Evolutionary conservation across 176 grass and related monocot species (phyloP).

Genomic region (Musa acuminata): DNA sequence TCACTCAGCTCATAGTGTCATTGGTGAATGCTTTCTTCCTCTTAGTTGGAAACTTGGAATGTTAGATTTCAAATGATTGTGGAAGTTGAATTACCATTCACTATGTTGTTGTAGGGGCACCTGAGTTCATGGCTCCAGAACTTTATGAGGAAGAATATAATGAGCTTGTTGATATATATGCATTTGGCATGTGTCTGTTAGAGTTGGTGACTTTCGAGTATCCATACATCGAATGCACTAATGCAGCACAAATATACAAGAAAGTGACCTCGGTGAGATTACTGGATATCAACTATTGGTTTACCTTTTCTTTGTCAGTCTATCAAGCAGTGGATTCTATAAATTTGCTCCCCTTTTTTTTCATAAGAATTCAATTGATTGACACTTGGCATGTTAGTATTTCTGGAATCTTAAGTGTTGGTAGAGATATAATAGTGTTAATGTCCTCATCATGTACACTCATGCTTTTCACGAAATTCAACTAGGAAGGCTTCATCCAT

Average conservation of each 20-base stretch:
- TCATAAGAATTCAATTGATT: too few species aligned
- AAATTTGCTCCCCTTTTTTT: background rate
- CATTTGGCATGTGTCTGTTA: slow-evolving; percentile 73
- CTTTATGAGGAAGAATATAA: slow-evolving; percentile 77
- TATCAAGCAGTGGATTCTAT: background rate
- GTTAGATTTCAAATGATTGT: background rate
- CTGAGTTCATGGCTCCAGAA: slow-evolving; percentile 79
- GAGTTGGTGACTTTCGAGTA: slow-evolving; percentile 78
- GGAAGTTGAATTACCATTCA: background rate
- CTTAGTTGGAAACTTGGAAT: background rate
- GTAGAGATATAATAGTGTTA: too few species aligned
- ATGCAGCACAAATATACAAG: slow-evolving; percentile 75
- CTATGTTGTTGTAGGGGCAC: slow-evolving; percentile 39
- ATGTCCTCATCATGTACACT: background rate
- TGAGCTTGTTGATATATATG: slow-evolving; percentile 75
- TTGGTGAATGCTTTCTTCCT: slow-evolving; percentile 31
- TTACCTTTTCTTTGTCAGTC: background rate
- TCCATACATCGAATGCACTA: slow-evolving; percentile 63
- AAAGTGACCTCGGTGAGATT: slow-evolving; percentile 57
- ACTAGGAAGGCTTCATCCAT: background rate
- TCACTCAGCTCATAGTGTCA: slow-evolving; percentile 61
- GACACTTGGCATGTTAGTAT: too few species aligned
- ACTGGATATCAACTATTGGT: background rate
- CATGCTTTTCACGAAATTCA: background rate
- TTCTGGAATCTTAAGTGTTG: too few species aligned